A percentile compares a stretch with the other conserved stretches of the same genome.
phyloP scores from a whole-genome alignment of 805 yeast genomes.

The Saccharomycopsis sp. region DNA sequence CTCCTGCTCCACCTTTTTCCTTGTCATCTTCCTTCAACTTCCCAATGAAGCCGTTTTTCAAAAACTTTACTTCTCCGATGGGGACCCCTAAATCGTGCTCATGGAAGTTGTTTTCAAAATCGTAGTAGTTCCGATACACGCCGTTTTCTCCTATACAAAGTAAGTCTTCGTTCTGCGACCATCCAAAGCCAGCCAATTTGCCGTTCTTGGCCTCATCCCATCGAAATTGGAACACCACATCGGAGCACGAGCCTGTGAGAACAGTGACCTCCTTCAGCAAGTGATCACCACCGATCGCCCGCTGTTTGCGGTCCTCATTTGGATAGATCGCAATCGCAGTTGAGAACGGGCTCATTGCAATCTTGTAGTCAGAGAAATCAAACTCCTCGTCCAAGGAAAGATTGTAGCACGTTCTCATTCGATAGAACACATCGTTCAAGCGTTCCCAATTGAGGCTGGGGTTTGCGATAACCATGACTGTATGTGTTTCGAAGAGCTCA shows the following conservation, averaged over 20 bases:
- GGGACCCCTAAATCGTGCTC: slow-evolving; percentile 34
- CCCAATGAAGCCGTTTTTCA: slow-evolving; percentile 37
- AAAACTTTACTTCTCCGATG: slow-evolving; percentile 32
- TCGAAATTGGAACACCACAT: slow-evolving; percentile 26
- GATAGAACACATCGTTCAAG: slow-evolving; percentile 60
- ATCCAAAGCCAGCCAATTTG: slow-evolving; percentile 43
- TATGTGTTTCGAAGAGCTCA: no score
- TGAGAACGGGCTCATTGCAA: slow-evolving; percentile 42
- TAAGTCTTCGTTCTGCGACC: slow-evolving; percentile 45
- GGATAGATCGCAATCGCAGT: slow-evolving; percentile 48
- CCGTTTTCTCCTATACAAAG: slow-evolving; percentile 47
- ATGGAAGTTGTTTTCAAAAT: slow-evolving; percentile 58
- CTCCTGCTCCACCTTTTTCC: no score
- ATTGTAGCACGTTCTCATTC: slow-evolving; percentile 48
- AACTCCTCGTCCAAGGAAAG: slow-evolving; percentile 40
- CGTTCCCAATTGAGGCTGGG: slow-evolving; percentile 54
- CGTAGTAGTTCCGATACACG: slow-evolving; percentile 47
- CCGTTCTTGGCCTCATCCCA: slow-evolving; percentile 42
- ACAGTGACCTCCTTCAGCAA: slow-evolving; percentile 23
- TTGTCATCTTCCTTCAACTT: slow-evolving; percentile 32
- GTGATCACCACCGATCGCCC: not conserved
- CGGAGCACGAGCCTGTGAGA: slow-evolving; percentile 31
- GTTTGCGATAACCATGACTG: slow-evolving; percentile 15
- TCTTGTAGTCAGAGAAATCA: slow-evolving; percentile 34
- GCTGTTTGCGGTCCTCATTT: slow-evolving; percentile 19